Conservation (phyloP, 2,329 filamentous ascomycete genomes). For the Trichoderma pleuroti region DNA sequence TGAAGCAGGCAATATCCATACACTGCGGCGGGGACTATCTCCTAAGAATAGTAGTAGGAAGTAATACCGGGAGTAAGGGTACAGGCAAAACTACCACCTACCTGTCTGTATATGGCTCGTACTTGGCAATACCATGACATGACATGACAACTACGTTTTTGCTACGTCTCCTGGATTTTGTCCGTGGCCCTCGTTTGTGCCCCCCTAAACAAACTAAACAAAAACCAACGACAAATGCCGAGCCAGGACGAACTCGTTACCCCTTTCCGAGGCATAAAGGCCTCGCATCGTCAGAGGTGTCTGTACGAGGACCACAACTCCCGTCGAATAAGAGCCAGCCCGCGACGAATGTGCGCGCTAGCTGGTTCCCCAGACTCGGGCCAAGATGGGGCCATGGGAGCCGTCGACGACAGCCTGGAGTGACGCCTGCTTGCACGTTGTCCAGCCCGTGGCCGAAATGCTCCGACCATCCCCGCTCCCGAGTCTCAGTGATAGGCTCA, state of each 20-base stretch:
- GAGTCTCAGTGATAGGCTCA: background rate
- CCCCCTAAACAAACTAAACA: background rate
- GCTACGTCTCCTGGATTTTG: background rate
- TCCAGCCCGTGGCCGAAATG: conserved; percentile 26
- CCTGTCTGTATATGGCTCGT: background rate
- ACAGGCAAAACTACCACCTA: background rate
- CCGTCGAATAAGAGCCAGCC: conserved; percentile 19
- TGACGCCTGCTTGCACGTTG: conserved; percentile 24
- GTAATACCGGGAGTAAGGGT: background rate
- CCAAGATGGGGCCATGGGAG: conserved; percentile 10
- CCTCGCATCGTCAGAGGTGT: background rate
- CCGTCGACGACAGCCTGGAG: conserved; percentile 12
- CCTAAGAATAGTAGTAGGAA: background rate
- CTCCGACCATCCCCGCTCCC: conserved; percentile 21
- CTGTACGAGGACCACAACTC: background rate
- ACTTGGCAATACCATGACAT: background rate
- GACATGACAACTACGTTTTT: background rate
- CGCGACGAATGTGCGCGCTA: conserved; percentile 20
- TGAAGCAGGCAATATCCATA: background rate
- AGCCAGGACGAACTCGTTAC: background rate
- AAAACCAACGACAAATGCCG: background rate
- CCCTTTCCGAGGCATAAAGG: background rate
- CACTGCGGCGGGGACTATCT: background rate
- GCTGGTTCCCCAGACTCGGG: conserved; percentile 16
- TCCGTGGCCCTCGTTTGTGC: background rate